Base-by-base conservation (phyloP, 495 filamentous ascomycete genomes). In the Hypomontagnella submonticulosa region DNA sequence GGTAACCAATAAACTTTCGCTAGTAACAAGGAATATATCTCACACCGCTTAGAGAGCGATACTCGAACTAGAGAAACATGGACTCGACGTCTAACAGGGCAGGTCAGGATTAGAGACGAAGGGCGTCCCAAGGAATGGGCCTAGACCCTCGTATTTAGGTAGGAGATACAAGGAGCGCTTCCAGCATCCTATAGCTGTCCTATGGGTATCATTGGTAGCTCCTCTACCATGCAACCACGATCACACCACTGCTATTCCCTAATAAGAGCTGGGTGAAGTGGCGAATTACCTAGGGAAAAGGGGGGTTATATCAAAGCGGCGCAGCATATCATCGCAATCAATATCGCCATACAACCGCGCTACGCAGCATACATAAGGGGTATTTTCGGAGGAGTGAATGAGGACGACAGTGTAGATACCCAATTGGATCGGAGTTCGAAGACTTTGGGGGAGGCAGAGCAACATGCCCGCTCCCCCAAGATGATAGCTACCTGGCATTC, bases 401-500 rank as follows among this genome's bases (percentile, higher is more conserved):
- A 56, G 32, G 27, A 4, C 0, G 15, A 65, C 7, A 4, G 36
- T 13, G 7, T 36, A 7, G 11, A 13, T 30, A 20, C 18, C 65
- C 53, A 68, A 68, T 68, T 15, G 48, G 59, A 59, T 63, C 12
- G 4, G 18, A 51, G 13, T 20, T 50, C 12, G 36, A 44, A 18
- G 11, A 56, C 18, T 51, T 55, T 44, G 59, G 59, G 55, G 59
- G 65, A 63, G 65, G 65, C 54, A 68, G 51, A 60, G 60, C 33
- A n/a, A 52, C 11, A 50, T 51, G 34, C 43, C 50, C 56, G 27
- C 59, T 43, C 15, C 48, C 10, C 60, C 50, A 43, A 64, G 34
- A 43, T 56, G 10, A 32, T 19, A 18, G 23, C 23, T 27, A 63
- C 4, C 53, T 19, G 19, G 23, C 44, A 9, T 60, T 27, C 19